Evolutionary conservation across 2,329 filamentous ascomycete species (phyloP), one percentile per base, ranked within the genome.

Genomic region (Plenodomus biglobosus): DNA sequence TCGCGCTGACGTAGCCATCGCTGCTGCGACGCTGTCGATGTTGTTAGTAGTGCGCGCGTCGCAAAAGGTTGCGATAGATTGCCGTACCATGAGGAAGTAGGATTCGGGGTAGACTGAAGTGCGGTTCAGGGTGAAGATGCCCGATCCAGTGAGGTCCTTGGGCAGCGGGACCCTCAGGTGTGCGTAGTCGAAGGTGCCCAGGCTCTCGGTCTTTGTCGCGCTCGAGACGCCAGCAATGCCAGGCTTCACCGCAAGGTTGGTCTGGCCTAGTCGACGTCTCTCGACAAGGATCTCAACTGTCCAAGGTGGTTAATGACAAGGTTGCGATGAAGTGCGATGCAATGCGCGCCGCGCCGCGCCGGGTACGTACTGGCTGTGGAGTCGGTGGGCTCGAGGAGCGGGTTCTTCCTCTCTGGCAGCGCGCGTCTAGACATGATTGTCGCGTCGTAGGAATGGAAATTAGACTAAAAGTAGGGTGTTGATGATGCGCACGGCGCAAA

Each of bases 181-280:
- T 57, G 92, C 92, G 73, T 99, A 99, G 74, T 97, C 94, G 70
- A 99, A 96, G 39, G 86, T 84, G 42, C 90, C 90, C 52, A 94
- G 78, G 59, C 87, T 85, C 58, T 86, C 80, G 39, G 84, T 79
- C 69, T 90, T 89, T 47, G 85, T 83, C 55, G 90, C 86, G 71
- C 85, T 87, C 34, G 82, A 81, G 8, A 83, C 83, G 50, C 83
- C 84, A n/a, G 86, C 77, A 61, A 87, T 85, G 27, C 86, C 85
- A 64, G 90, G 85, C 76, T 91, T 94, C 43, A 92, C 85, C 8
- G 86, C 85, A 56, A 99, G 81, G 73, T 95, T 88, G 19, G 94
- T 99, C 75, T 96, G 92, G 39, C 92, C 94, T 38, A 99, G 81
- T 61, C 92, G 88, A 66, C 94, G 88, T 68, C 91, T 86, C 72